A percentile compares a stretch with the other conserved stretches of the same genome.
Conservation (phyloP, 1,139 yeast genomes). For the Yamadazyma triangularis region DNA sequence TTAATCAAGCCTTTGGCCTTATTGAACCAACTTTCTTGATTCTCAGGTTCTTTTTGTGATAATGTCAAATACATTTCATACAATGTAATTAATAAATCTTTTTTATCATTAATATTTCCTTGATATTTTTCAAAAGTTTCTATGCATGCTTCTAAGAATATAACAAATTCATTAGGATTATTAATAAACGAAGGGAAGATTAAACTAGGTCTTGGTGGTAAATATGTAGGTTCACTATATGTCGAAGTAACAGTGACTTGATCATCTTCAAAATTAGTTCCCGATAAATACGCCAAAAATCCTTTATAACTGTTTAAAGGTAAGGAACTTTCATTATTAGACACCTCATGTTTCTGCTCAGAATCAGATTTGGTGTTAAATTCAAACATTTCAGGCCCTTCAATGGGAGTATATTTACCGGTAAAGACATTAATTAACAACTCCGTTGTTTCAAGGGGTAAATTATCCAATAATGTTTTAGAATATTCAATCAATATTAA, state of each 20-base stretch:
- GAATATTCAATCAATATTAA: slow-evolving; percentile 67
- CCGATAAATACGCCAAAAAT: slow-evolving; percentile 61
- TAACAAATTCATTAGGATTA: slow-evolving; percentile 84
- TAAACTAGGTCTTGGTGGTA: slow-evolving; percentile 87
- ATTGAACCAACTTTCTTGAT: slow-evolving; percentile 49
- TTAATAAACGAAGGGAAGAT: slow-evolving; percentile 83
- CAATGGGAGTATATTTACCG: slow-evolving; percentile 62
- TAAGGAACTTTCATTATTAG: slow-evolving; percentile 10
- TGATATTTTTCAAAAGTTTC: slow-evolving; percentile 75
- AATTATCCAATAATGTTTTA: slow-evolving; percentile 55
- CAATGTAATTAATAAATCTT: slow-evolving; percentile 70
- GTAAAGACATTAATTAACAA: slow-evolving; percentile 83
- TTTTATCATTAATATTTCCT: slow-evolving; percentile 64
- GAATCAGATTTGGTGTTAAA: slow-evolving; percentile 3
- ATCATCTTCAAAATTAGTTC: slow-evolving; percentile 13
- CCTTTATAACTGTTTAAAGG: slow-evolving; percentile 65
- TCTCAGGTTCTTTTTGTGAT: slow-evolving; percentile 34
- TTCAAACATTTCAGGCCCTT: slow-evolving; percentile 7
- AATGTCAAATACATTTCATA: slow-evolving; percentile 76
- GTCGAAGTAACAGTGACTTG: slow-evolving; percentile 8
- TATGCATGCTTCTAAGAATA: slow-evolving; percentile 89
- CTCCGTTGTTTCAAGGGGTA: slow-evolving; percentile 81
- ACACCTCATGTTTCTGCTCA: slow-evolving; percentile 5
- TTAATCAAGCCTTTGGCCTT: slow-evolving; percentile 58
- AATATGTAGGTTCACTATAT: slow-evolving; percentile 58